Base-by-base conservation (phyloP, 164 flowering plant species). In the Warburgia ugandensis region DNA sequence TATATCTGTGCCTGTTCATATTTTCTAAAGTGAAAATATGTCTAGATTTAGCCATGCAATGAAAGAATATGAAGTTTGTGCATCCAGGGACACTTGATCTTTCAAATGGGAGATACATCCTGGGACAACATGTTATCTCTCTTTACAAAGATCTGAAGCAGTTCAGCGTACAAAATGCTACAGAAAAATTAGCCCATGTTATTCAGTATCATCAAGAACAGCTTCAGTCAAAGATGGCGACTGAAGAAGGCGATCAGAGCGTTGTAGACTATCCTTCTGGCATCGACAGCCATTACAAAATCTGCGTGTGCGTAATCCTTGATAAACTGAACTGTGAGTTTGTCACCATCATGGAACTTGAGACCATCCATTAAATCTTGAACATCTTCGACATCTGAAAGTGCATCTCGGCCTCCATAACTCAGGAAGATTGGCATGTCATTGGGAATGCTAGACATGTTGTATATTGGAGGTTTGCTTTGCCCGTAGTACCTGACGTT, bases 381-480 rank as follows among this genome's bases (percentile, higher is more conserved):
- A 0, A 84, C 94, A 35, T 84, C 94, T 1, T 53, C 47, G 5
- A 39, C 47, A 49, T 77, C 89, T 13, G 86, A 68, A 0, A 84
- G 79, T 0, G 83, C 71, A 25, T 81, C 94, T 12, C 35, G 59
- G 31, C 86, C 89, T 25, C 89, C 94, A 44, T 84, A 81, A 73
- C 82, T 76, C 13, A 81, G 14, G 71, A 84, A 81, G 23, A 84
- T 50, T 21, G 94, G 86, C 29, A 81, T 55, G 57, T 75, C 57
- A 0, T 56, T 61, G 0, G 94, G 84, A 6, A 84, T 81, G 75
- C 69, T 72, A 13, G 84, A 60, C 48, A 84, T 52, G 59, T 84
- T 67, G 50, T 79, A 81, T 2, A 62, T 22, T 1, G 94, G 89
- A 1, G 94, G 89, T 27, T 3, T 54, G 3, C 32, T 6, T 20